Evolutionary conservation across 164 flowering plant genomes (phyloP), one percentile per base, ranked within the genome.

Genomic region (Magnolia kwangsiensis): DNA sequence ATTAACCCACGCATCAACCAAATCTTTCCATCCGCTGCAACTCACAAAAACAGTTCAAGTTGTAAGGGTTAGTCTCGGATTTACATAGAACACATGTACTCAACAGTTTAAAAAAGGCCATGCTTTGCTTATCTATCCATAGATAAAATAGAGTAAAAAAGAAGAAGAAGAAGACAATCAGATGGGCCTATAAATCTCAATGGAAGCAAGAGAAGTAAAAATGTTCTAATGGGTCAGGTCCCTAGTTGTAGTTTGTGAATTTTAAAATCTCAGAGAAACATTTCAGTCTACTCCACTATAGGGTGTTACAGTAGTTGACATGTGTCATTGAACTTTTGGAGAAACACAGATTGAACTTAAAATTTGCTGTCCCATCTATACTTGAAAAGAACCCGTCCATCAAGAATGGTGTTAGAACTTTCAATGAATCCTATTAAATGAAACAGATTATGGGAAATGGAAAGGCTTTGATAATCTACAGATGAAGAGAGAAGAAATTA

Each of bases 1-100:
- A 76, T 71, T 80, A 50, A 90, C 86, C 94, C 92, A 92, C 76
- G 87, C 92, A 72, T 89, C 98, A 14, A 91, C 96, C 88, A 89
- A 75, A 31, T 74, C 82, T 81, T 89, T 92, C 99, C 99, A 96
- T 23, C 72, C 87, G 13, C 99, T 96, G 90, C 81, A 84, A 64
- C 29, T 20, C 29, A 79, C 8, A 72, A 75, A 7, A 74, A 50
- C 8, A 73, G 14, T 67, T 61, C 11, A 19, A 65, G 45, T 50
- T 29, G 19, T 9, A 24, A 63, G 37, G 8, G 5, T 64, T 3
- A 50, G 29, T 19, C 45, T 50, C 2, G 0, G 50, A 18, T 16
- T 70, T 45, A 3, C 55, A 20, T 7, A 0, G 18, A 18, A 67
- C 13, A 16, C 11, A 55, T 37, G 45, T 10, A 55, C 61, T 55